A percentile compares a stretch with the other conserved stretches of the same genome.
These are phyloP conservation scores for Elsinoe arachidis DNA, from an alignment of 2,329 filamentous ascomycete genomes.

Conservation along the genomic window DNA sequence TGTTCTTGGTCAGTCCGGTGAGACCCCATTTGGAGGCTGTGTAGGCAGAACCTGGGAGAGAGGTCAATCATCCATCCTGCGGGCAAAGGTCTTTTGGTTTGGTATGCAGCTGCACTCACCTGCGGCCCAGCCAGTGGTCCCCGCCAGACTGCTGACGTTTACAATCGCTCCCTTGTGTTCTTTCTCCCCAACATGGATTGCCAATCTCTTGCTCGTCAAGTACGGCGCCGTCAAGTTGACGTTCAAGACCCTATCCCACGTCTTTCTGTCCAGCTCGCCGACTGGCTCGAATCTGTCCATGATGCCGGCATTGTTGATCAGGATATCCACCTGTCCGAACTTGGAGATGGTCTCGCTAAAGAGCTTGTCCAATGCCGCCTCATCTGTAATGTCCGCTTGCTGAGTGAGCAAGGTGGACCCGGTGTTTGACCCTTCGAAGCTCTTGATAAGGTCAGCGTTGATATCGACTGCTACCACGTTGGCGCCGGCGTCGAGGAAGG, in stretches of 20 bases:
- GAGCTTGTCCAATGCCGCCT: slow-evolving; percentile 29
- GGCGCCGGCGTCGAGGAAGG: slow-evolving; percentile 26
- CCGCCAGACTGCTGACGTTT: slow-evolving; percentile 45
- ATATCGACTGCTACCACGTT: slow-evolving; percentile 31
- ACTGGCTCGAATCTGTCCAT: slow-evolving; percentile 50
- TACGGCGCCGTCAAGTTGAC: slow-evolving; percentile 51
- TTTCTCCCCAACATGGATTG: slow-evolving; percentile 41
- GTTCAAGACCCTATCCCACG: slow-evolving; percentile 48
- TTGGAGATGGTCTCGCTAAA: slow-evolving; percentile 28
- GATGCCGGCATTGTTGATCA: slow-evolving; percentile 42
- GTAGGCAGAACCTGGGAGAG: slow-evolving; percentile 38
- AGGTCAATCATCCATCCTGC: slow-evolving; percentile 10
- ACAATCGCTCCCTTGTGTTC: slow-evolving; percentile 41
- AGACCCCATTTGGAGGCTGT: slow-evolving; percentile 48
- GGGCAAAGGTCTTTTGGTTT: too few species aligned
- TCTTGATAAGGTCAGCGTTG: slow-evolving; percentile 24
- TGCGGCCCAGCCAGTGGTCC: slow-evolving; percentile 34
- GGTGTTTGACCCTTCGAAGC: slow-evolving; percentile 22
- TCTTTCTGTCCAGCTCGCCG: slow-evolving; percentile 36
- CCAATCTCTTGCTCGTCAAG: slow-evolving; percentile 43
- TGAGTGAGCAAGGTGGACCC: slow-evolving; percentile 24
- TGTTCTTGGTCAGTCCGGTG: slow-evolving; percentile 49
- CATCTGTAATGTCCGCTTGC: slow-evolving; percentile 32
- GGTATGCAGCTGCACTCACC: too few species aligned
- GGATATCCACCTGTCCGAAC: slow-evolving; percentile 46